Conservation (phyloP, 2,329 filamentous ascomycete genomes). For the Fusarium nisikadoi region DNA sequence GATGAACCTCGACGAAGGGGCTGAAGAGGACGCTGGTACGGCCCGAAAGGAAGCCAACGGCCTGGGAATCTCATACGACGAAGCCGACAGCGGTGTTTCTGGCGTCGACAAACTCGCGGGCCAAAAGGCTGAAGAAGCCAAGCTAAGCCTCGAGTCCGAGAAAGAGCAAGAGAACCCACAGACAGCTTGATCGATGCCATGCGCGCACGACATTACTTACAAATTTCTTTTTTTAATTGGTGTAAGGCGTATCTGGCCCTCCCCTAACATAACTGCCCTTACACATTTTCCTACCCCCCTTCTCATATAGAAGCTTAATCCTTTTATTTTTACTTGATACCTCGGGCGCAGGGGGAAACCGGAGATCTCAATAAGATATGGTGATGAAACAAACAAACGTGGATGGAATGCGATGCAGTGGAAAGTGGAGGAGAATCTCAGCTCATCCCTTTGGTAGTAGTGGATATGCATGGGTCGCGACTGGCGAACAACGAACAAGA, state of each 20-base stretch:
- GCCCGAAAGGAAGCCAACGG: slow-evolving; percentile 48
- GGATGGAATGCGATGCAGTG: slow-evolving; percentile 1
- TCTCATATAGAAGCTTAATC: slow-evolving; percentile 37
- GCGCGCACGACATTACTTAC: neutral
- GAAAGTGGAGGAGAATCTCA: slow-evolving; percentile 1
- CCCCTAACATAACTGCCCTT: slow-evolving; percentile 24
- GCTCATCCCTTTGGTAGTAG: slow-evolving; percentile 7
- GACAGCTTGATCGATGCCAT: slow-evolving; percentile 37
- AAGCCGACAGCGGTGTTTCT: slow-evolving; percentile 56
- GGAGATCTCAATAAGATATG: slow-evolving; percentile 20
- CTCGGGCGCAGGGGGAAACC: slow-evolving; percentile 26
- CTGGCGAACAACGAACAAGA: slow-evolving; percentile 30
- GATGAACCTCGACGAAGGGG: slow-evolving; percentile 71
- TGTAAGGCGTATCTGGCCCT: slow-evolving; percentile 29
- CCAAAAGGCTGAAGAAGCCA: slow-evolving; percentile 49
- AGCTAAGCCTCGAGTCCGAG: slow-evolving; percentile 43
- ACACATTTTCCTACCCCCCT: slow-evolving; percentile 7
- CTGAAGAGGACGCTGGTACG: slow-evolving; percentile 45
- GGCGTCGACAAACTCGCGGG: slow-evolving; percentile 54
- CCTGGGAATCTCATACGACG: slow-evolving; percentile 56
- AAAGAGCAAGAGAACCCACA: slow-evolving; percentile 42
- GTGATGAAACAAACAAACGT: slow-evolving; percentile 14
- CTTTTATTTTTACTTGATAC: slow-evolving; percentile 32
- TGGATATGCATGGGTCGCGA: neutral
- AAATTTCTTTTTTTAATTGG: slow-evolving; percentile 12